These are phyloP conservation scores for Theileria sp. DNA, from an alignment of 169 alveolate genomes.

Conservation along the genomic window DNA sequence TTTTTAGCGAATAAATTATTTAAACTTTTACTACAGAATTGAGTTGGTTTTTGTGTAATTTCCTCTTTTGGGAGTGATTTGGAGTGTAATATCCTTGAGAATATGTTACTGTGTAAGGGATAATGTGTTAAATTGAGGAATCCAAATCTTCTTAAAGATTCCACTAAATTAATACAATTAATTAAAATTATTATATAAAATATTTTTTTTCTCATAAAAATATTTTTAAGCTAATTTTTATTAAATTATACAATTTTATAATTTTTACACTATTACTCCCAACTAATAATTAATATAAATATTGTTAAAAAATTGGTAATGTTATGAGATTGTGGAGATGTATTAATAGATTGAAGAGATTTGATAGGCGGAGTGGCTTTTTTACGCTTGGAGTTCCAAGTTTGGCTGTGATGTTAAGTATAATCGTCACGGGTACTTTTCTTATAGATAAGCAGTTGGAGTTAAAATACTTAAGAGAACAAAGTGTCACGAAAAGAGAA, in stretches of 20 bases:
- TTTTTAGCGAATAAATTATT: not conserved
- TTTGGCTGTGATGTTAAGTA: slow-evolving; percentile 31
- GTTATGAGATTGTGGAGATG: not conserved
- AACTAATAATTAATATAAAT: too few relatives aligned
- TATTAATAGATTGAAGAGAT: slow-evolving; percentile 22
- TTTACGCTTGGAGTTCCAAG: slow-evolving; percentile 58
- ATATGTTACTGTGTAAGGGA: not conserved
- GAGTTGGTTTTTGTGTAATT: too few relatives aligned
- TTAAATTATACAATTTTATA: too few relatives aligned
- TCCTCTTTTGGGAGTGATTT: not conserved
- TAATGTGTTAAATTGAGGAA: not conserved
- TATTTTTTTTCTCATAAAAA: not conserved
- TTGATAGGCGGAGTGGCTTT: slow-evolving; percentile 62
- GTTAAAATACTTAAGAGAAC: slow-evolving; percentile 52
- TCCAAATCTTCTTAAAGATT: not conserved
- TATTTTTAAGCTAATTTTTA: too few relatives aligned
- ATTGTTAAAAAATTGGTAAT: too few relatives aligned
- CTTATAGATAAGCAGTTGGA: slow-evolving; percentile 70
- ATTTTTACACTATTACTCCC: not conserved
- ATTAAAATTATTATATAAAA: not conserved
- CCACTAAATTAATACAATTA: not conserved
- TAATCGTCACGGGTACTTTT: slow-evolving; percentile 67
- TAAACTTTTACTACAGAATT: too few relatives aligned
- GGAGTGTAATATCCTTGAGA: not conserved
- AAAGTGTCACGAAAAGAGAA: slow-evolving; percentile 64